Evolutionary conservation across 352 stramenopile species (phyloP).

Genomic region (Phytophthora constricta): DNA sequence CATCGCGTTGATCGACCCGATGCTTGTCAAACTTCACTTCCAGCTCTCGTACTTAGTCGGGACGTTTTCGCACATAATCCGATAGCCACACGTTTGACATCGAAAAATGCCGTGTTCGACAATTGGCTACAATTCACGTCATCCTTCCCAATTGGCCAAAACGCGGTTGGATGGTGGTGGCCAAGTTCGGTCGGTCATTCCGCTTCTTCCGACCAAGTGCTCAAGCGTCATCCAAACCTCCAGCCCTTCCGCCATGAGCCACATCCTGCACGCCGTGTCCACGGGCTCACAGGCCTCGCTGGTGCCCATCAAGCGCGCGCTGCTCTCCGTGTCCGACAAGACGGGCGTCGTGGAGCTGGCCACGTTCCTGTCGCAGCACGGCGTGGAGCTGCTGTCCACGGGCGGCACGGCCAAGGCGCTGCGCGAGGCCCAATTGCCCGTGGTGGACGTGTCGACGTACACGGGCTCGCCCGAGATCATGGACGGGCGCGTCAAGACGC

Average conservation of each 20-base stretch:
- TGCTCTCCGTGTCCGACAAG: slow-evolving; percentile 99
- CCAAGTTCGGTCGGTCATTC: slow-evolving; percentile 15
- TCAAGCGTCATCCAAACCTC: slow-evolving; percentile 12
- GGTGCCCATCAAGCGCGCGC: slow-evolving; percentile 94
- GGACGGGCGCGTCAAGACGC: slow-evolving; percentile 99
- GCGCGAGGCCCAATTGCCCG: slow-evolving; percentile 93
- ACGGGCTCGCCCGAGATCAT: slow-evolving; percentile 98
- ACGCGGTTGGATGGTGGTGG: neutral
- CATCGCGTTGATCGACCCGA: too few species aligned
- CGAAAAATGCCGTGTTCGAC: neutral
- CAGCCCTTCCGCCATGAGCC: slow-evolving; percentile 59
- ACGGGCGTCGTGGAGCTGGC: slow-evolving; percentile 97
- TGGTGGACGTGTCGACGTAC: slow-evolving; percentile 98
- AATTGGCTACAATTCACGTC: neutral
- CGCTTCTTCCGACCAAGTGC: neutral
- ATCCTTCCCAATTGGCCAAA: neutral
- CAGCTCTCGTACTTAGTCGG: too few species aligned
- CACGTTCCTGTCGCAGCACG: slow-evolving; percentile 91
- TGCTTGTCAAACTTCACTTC: too few species aligned
- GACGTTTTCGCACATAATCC: neutral
- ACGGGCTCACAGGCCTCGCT: slow-evolving; percentile 69
- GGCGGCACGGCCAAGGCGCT: slow-evolving; percentile 98
- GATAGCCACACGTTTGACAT: neutral
- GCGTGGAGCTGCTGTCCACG: slow-evolving; percentile 98
- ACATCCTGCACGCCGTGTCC: slow-evolving; percentile 84